Evolutionary conservation across 2,329 filamentous ascomycete species (phyloP).

Genomic region (Exophiala sp.): DNA sequence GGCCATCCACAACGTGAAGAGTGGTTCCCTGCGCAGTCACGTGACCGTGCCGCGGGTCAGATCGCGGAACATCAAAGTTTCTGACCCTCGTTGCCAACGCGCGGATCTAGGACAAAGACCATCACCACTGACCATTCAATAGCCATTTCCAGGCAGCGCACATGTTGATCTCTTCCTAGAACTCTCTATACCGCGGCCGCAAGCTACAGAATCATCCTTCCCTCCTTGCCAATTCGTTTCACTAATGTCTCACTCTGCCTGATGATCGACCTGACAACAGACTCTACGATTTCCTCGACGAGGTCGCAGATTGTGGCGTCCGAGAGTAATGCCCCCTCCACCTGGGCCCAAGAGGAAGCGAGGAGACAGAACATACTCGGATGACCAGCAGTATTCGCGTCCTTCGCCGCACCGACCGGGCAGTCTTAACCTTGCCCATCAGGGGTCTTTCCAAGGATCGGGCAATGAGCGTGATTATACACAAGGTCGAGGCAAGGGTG

Average conservation of each 20-base stretch:
- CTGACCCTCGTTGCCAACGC: not conserved
- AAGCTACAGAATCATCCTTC: not conserved
- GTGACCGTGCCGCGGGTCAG: not conserved
- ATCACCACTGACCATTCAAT: not conserved
- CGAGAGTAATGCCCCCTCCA: slow-evolving; percentile 45
- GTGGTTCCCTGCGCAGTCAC: not conserved
- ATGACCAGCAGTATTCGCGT: slow-evolving; percentile 37
- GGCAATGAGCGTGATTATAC: slow-evolving; percentile 20
- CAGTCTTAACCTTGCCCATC: slow-evolving; percentile 49
- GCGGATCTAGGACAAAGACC: not conserved
- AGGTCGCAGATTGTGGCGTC: slow-evolving; percentile 10
- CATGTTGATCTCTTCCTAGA: not conserved
- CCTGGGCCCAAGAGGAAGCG: slow-evolving; percentile 52
- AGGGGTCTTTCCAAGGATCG: slow-evolving; percentile 39
- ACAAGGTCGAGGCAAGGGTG: slow-evolving; percentile 30
- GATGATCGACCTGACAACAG: slow-evolving; percentile 14
- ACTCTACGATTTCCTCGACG: slow-evolving; percentile 5
- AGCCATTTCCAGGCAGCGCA: not conserved
- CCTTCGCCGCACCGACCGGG: slow-evolving; percentile 45
- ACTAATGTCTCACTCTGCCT: slow-evolving; percentile 9
- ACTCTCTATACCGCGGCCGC: not conserved
- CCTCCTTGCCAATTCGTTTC: too few species aligned
- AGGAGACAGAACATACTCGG: slow-evolving; percentile 41
- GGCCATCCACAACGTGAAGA: too few species aligned
- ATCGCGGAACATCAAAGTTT: not conserved